Conservation (phyloP, 2,329 filamentous ascomycete species). For the Beauveria pseudobassiana region DNA sequence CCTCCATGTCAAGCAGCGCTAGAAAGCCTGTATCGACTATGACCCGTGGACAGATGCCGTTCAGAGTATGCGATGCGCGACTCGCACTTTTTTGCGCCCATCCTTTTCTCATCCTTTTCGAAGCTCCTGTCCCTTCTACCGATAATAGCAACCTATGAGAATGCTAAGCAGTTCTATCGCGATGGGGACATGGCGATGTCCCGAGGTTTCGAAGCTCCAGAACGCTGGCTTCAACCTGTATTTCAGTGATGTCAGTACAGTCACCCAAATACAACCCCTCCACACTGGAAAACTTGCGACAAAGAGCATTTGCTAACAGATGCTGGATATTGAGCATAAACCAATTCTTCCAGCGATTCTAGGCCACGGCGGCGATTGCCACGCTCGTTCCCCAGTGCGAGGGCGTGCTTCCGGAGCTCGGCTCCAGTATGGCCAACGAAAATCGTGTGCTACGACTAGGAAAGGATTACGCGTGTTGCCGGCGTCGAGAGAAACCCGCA, state of each 20-base stretch:
- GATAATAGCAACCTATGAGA: background rate
- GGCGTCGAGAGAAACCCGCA: constrained; percentile 33
- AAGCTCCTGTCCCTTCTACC: background rate
- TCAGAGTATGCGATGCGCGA: background rate
- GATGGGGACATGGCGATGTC: background rate
- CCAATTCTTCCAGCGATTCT: background rate
- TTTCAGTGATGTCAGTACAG: background rate
- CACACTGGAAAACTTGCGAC: background rate
- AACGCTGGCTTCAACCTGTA: background rate
- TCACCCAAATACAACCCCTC: background rate
- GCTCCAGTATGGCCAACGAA: constrained; percentile 37
- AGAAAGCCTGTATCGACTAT: background rate
- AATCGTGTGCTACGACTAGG: constrained; percentile 28
- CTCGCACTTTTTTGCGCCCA: background rate
- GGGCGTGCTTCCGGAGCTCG: constrained; percentile 35
- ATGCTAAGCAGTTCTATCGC: background rate
- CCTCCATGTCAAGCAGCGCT: background rate
- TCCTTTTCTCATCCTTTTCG: no score
- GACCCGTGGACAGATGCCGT: background rate
- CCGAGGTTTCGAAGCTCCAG: background rate
- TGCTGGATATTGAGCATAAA: background rate
- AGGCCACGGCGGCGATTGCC: background rate
- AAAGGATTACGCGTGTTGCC: constrained; percentile 27
- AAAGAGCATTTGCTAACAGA: background rate
- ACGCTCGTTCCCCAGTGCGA: background rate